Percentiles rank a stretch among this genome's conserved stretches.
Evolutionary conservation across 345 rosid genomes (phyloP).

Genomic region (Raphanus sativus): DNA sequence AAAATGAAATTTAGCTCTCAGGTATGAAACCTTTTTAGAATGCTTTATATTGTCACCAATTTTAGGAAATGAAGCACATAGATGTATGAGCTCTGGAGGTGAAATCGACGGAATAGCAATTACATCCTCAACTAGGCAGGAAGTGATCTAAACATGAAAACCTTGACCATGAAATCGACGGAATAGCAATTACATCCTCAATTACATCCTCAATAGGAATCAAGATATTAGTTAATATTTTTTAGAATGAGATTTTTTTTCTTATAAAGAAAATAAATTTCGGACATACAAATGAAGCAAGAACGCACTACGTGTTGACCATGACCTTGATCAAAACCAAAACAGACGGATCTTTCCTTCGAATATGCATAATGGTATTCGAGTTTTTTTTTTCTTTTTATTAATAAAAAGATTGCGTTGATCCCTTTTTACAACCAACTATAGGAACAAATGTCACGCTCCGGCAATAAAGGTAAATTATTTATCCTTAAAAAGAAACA

Average conservation of each 20-base stretch:
- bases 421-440: background rate
- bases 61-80: background rate
- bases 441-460: background rate
- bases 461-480: background rate
- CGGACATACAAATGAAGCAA: background rate
- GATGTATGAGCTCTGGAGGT: background rate
- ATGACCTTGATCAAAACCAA: background rate
- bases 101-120: background rate
- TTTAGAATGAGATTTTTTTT: background rate
- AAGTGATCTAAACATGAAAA: too few relatives aligned
- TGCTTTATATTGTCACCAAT: background rate
- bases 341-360: background rate
- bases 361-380: background rate
- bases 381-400: background rate
- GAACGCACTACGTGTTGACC: background rate
- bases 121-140: background rate
- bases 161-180: too few relatives aligned
- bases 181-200: too few relatives aligned
- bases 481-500: slow-evolving; percentile 8
- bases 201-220: too few relatives aligned
- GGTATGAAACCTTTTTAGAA: background rate
- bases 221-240: background rate
- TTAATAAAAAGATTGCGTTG: background rate
- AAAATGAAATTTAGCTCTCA: background rate
- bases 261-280: background rate